phyloP scores from a whole-genome alignment of 164 flowering plant species.

The Dillenia turbinata region DNA sequence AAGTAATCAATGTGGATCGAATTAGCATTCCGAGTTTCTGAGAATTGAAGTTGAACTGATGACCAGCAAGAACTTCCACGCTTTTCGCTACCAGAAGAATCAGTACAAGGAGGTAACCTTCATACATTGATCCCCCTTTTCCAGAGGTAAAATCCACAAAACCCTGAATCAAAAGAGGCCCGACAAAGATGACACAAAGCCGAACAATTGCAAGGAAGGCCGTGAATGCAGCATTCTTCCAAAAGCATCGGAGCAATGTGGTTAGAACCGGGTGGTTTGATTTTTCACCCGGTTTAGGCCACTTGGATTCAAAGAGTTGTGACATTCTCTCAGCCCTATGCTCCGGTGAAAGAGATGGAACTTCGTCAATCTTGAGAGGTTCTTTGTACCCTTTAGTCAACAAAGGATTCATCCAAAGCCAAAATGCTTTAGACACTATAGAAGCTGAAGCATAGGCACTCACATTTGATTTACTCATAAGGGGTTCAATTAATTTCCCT shows the following conservation, averaged over 20 bases:
- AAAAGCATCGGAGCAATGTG: conserved; percentile 79
- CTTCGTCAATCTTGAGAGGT: conserved; percentile 59
- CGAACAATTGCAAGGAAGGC: conserved; percentile 62
- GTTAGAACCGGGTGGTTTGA: conserved; percentile 62
- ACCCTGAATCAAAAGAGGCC: conserved; percentile 74
- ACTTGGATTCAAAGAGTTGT: conserved; percentile 51
- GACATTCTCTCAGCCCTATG: conserved; percentile 77
- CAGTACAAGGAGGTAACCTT: conserved; percentile 78
- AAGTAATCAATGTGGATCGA: conserved; percentile 67
- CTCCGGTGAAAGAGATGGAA: conserved; percentile 73
- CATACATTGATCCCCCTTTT: conserved; percentile 50
- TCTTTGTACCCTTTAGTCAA: conserved; percentile 67
- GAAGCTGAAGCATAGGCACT: conserved; percentile 67
- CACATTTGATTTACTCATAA: conserved; percentile 34
- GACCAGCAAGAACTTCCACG: conserved; percentile 64
- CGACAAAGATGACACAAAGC: conserved; percentile 78
- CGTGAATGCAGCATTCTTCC: conserved; percentile 70
- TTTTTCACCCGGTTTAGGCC: conserved; percentile 65
- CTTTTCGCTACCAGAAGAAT: conserved; percentile 62
- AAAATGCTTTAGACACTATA: conserved; percentile 51
- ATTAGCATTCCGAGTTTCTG: conserved; percentile 87
- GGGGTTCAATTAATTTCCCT: conserved; percentile 28
- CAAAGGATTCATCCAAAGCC: conserved; percentile 89
- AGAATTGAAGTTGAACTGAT: conserved; percentile 80
- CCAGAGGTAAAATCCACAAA: conserved; percentile 84